Conservation (phyloP, 192 early-diverging fungal genomes). For the Phycomyces nitens region DNA sequence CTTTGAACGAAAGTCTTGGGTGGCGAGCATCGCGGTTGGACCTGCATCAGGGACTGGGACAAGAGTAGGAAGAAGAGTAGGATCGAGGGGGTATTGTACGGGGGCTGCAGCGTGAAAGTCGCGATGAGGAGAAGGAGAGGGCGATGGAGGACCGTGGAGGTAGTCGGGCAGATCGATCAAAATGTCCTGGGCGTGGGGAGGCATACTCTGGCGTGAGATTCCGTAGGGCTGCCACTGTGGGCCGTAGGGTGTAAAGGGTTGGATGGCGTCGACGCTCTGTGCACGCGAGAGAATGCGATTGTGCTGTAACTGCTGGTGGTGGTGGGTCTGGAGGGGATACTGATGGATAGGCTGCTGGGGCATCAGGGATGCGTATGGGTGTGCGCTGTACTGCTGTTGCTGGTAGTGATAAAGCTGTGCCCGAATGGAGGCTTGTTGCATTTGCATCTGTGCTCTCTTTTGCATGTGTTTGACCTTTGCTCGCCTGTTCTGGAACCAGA, state of each 20-base stretch:
- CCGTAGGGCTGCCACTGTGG: neutral
- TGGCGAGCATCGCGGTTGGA: neutral
- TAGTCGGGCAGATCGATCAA: neutral
- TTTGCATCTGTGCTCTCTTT: constrained; percentile 30
- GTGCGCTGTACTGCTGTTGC: constrained; percentile 16
- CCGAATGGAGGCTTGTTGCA: constrained; percentile 25
- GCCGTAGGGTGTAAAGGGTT: neutral
- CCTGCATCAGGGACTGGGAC: neutral
- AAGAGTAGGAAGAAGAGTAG: neutral
- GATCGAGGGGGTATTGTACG: neutral
- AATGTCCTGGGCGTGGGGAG: neutral
- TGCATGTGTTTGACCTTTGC: constrained; percentile 33
- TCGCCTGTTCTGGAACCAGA: constrained; percentile 34
- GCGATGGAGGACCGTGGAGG: neutral
- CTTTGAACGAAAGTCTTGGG: neutral
- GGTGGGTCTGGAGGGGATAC: neutral
- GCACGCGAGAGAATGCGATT: neutral
- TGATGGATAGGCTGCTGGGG: constrained; percentile 5
- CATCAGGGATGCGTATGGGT: constrained; percentile 9
- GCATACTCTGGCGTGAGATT: constrained; percentile 9
- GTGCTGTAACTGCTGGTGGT: neutral
- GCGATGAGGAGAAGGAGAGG: neutral
- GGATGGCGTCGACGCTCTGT: constrained; percentile 5
- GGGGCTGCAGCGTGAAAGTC: neutral
- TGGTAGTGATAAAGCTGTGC: constrained; percentile 31